Base-by-base conservation (phyloP, 257 asterid species). In the Leptodermis oblonga region DNA sequence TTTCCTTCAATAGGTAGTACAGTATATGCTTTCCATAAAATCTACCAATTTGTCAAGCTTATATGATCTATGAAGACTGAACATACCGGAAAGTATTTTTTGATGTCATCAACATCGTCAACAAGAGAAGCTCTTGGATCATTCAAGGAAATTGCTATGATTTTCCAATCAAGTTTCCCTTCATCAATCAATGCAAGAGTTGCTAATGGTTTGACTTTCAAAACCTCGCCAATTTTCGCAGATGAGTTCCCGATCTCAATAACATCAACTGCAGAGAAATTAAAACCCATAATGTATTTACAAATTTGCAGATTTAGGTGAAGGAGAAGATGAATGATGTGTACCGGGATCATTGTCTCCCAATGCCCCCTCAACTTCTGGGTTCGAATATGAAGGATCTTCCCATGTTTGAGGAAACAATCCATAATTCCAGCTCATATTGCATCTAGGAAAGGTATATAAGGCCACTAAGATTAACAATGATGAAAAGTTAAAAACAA, bases 381-480 rank as follows among this genome's bases (percentile, higher is more conserved):
- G 73, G 77, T 86, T 91, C 58, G 97, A 87, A 48, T 79, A 68
- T 60, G 95, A 82, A 70, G 98, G 99, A 72, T 94, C 97, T 84
- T 94, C 99, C 97, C 99, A 91, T 68, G 99, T 94, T 82, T 91
- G 99, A 43, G 98, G 98, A 82, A 94, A 96, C 83, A 94, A 76
- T 74, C 99, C 99, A 75, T 91, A 94, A 80, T 94, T 94, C 99
- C 99, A 94, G 80, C 92, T 87, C 65, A 94, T 89, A 75, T 91
- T 94, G 82, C 87, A 91, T 67, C 99, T 94, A 80, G 37, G 60
- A 22, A 69, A 62, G 60, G 67, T 66, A 75, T 33, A 36, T 0
- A n/a, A n/a, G n/a, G 25, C 13, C 26, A 62, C 15, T 20, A 41
- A 62, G 41, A 62, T 62, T 0, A 62, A 9, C 67, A 37, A 17